Conservation (phyloP, 768 basidiomycete genomes). For the Hygrocybe punicea region DNA sequence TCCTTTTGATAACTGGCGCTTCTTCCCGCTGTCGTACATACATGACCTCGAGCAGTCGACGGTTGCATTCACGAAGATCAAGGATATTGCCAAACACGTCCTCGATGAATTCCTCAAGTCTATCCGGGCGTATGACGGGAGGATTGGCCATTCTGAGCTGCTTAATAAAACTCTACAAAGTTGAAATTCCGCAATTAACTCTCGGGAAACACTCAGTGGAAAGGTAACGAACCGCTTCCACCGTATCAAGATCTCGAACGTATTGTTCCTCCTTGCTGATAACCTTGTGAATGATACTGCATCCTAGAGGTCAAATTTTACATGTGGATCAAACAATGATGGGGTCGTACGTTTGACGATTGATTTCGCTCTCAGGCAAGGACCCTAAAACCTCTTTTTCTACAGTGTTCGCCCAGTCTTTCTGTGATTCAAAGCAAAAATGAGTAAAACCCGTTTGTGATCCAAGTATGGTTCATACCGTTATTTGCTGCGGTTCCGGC, state of each 20-base stretch:
- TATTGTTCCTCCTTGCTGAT: slow-evolving; percentile 89
- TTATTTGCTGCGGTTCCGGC: slow-evolving; percentile 33
- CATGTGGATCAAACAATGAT: not conserved
- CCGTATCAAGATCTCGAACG: slow-evolving; percentile 77
- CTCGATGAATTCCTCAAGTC: slow-evolving; percentile 80
- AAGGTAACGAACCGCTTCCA: slow-evolving; percentile 54
- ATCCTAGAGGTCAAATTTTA: not conserved
- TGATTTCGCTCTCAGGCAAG: slow-evolving; percentile 76
- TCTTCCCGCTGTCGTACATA: slow-evolving; percentile 85
- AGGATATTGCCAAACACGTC: slow-evolving; percentile 88
- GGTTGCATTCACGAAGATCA: slow-evolving; percentile 81
- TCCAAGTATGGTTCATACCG: slow-evolving; percentile 15
- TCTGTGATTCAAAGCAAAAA: not conserved
- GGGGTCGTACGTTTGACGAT: slow-evolving; percentile 63
- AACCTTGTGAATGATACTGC: slow-evolving; percentile 78
- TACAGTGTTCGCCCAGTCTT: slow-evolving; percentile 49
- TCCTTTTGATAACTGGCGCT: slow-evolving; percentile 72
- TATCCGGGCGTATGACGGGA: slow-evolving; percentile 43
- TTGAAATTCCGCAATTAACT: not conserved
- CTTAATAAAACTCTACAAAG: slow-evolving; percentile 35
- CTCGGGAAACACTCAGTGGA: not conserved
- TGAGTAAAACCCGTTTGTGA: not conserved
- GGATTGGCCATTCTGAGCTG: slow-evolving; percentile 47
- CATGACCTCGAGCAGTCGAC: slow-evolving; percentile 79
- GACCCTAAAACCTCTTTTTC: slow-evolving; percentile 37